Conservation (phyloP, 2,329 filamentous ascomycete genomes). For the Aspergillus transmontanensis region DNA sequence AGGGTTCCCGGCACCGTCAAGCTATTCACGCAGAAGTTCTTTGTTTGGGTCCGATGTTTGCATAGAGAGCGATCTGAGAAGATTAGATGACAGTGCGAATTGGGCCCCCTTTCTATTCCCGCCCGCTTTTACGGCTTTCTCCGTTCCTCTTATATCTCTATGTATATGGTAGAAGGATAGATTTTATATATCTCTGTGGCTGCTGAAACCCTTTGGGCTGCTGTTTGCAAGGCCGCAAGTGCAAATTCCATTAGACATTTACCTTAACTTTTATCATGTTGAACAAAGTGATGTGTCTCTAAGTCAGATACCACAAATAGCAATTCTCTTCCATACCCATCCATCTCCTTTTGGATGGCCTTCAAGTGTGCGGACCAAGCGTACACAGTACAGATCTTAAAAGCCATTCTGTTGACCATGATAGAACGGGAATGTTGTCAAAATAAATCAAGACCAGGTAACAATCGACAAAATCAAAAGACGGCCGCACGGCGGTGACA, state of each 20-base stretch:
- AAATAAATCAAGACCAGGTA: conserved; percentile 23
- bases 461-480: conserved; percentile 18
- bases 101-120: background rate
- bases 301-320: conserved; percentile 30
- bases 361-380: conserved; percentile 3
- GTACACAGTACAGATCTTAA: conserved; percentile 18
- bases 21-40: background rate
- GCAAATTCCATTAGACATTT: conserved; percentile 1
- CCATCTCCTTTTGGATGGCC: background rate
- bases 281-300: background rate
- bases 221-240: background rate
- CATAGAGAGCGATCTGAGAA: background rate
- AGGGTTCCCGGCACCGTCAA: background rate
- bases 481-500: conserved; percentile 20
- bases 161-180: conserved; percentile 7
- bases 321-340: conserved; percentile 1
- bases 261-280: background rate
- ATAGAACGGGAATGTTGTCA: conserved; percentile 18
- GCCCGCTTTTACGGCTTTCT: background rate
- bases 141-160: background rate
- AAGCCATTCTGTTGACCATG: conserved; percentile 18
- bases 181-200: conserved; percentile 6
- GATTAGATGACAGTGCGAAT: background rate
- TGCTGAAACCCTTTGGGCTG: background rate
- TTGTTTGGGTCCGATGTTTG: background rate